Base-by-base conservation (phyloP, 441 rosid species). In the Populus hybrid region DNA sequence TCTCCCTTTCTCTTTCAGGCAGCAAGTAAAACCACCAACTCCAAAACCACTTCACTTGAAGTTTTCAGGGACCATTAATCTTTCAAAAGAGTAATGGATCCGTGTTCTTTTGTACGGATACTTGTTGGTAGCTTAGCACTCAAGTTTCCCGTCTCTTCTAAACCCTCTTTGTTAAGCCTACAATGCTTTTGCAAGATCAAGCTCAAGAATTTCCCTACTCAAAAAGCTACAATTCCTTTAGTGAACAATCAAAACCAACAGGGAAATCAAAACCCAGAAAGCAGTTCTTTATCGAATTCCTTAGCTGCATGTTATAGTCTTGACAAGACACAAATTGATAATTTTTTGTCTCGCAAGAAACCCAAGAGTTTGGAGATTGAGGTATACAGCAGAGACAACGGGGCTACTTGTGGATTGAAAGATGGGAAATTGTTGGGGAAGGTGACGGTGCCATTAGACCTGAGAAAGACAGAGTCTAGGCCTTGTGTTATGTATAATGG, bases 41-140 rank as follows among this genome's bases (percentile, higher is more conserved):
- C 61, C 66, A 24, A 33, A 70, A 21, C 36, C 21, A 0, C 24
- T 23, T 2, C 72, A 10, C 11, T 23, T 42, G 23, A 9, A 10
- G 11, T 61, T 61, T 61, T 23, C 28, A 18, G n/a, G 6, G 18
- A 20, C 28, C 59, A 11, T 36, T 38, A 16, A 40, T 36, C 35
- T 16, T 9, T 64, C 42, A 1, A 5, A 68, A 24, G 7, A 68
- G 26, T 69, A 12, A 89, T 91, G 95, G 95, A 91, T 91, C 95
- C 95, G 69, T 91, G 95, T 83, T 85, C 92, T 3, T 90, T 88
- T 81, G 84, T 85, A 20, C 86, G 92, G 78, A 72, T 91, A 80
- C 85, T 91, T 3, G 77, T 89, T 9, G 92, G 92, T 8, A 88
- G 83, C 79, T 84, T 91, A 18, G 87, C 92, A 20, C 72, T 90